Conservation (phyloP, 768 basidiomycete genomes). For the Phylloporus scabripes region DNA sequence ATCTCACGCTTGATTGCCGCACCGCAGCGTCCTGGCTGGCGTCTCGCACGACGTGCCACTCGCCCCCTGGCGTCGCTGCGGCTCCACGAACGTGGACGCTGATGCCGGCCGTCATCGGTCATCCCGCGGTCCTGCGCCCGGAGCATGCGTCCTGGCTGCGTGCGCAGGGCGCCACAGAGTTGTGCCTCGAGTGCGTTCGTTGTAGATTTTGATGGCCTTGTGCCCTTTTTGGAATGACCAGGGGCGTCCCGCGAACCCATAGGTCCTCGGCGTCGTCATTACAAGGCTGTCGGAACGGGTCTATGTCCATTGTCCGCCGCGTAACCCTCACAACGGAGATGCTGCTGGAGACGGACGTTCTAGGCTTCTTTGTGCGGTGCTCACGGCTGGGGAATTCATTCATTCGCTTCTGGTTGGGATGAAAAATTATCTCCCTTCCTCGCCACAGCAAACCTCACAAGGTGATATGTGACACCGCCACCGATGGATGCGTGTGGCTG, state of each 20-base stretch:
- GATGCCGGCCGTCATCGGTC: no score
- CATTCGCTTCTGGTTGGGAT: background rate
- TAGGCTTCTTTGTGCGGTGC: no score
- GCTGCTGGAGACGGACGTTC: no score
- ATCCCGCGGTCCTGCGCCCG: no score
- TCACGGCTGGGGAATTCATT: background rate
- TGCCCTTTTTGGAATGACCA: background rate
- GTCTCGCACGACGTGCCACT: background rate
- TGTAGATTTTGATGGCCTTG: background rate
- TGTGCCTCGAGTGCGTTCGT: no score
- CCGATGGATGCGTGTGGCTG: background rate
- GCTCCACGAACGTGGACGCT: no score
- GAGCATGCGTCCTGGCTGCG: background rate
- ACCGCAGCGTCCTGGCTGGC: background rate
- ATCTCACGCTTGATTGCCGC: background rate
- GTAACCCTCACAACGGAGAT: no score
- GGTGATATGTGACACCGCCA: slow-evolving; percentile 11
- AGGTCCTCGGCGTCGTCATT: background rate
- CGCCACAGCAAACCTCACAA: background rate
- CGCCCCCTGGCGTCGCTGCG: no score
- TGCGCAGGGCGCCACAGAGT: background rate
- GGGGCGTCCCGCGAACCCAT: background rate
- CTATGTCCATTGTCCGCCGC: no score
- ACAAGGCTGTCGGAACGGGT: no score
- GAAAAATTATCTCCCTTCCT: background rate